A percentile compares a stretch with the other conserved stretches of the same genome.
phyloP scores from a whole-genome alignment of 306 rosid species.

The Vigna reflexopilosa region DNA sequence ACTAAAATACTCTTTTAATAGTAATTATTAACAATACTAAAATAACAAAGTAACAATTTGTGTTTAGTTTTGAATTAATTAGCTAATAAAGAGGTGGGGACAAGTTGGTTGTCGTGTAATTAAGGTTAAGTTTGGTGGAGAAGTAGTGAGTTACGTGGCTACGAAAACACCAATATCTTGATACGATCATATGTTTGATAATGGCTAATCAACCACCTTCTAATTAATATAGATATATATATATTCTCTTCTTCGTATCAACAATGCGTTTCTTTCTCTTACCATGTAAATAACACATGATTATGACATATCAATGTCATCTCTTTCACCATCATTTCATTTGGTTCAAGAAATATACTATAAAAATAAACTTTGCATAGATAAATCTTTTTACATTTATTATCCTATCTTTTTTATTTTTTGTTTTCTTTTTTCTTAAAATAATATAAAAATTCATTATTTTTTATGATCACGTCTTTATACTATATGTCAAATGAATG shows the following conservation, averaged over 20 bases:
- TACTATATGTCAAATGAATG: no score
- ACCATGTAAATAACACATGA: neutral
- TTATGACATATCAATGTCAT: neutral
- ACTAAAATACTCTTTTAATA: no score
- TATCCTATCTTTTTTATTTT: no score
- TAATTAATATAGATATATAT: conserved; percentile 2
- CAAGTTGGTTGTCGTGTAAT: neutral
- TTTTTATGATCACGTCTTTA: no score
- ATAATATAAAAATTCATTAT: no score
- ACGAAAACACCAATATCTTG: conserved; percentile 26
- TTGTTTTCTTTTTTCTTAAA: no score
- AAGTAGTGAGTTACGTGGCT: conserved; percentile 28
- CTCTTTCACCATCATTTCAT: neutral
- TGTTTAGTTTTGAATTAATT: neutral
- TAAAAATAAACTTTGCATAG: no score
- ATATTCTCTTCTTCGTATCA: neutral
- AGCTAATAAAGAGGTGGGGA: neutral
- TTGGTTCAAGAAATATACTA: neutral
- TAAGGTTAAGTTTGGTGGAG: neutral
- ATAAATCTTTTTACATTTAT: no score
- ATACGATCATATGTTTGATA: conserved; percentile 34
- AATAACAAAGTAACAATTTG: neutral
- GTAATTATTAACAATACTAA: no score
- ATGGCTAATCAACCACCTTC: conserved; percentile 44
- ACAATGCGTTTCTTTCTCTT: conserved; percentile 3